These are phyloP conservation scores for Chlorella variabilis DNA, from an alignment of 163 green algal genomes.

Conservation along the genomic window DNA sequence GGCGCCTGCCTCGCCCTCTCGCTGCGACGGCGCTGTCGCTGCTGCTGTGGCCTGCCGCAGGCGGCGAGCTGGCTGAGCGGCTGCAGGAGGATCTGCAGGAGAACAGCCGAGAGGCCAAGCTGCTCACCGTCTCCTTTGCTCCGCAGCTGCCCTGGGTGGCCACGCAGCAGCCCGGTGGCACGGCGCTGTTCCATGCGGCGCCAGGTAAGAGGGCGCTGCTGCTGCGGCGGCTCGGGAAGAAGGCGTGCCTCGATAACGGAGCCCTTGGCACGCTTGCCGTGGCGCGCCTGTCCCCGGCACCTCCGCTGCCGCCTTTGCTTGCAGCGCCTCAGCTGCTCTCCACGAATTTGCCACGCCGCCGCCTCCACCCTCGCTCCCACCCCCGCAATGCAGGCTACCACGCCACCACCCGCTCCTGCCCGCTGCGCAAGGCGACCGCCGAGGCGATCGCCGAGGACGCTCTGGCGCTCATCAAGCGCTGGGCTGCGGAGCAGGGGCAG, in stretches of 20 bases:
- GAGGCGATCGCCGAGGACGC: constrained; percentile 63
- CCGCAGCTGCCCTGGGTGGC: background rate
- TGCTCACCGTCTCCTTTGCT: constrained; percentile 66
- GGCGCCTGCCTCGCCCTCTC: no score
- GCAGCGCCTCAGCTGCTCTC: no score
- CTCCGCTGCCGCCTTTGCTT: no score
- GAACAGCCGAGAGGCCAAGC: constrained; percentile 58
- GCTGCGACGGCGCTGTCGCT: no score
- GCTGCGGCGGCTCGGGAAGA: no score
- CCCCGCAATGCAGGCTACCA: constrained; percentile 24
- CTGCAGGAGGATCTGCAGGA: constrained; percentile 60
- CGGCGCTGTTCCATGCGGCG: constrained; percentile 1
- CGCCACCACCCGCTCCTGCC: constrained; percentile 50
- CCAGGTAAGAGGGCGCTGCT: background rate
- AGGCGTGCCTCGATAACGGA: no score
- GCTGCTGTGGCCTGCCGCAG: no score
- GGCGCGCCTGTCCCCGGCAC: no score
- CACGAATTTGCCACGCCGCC: no score
- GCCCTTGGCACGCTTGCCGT: no score
- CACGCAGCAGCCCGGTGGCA: background rate
- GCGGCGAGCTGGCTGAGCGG: constrained; percentile 71
- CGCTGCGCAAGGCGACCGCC: constrained; percentile 45
- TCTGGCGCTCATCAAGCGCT: constrained; percentile 45
- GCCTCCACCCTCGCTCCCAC: no score
- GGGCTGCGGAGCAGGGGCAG: constrained; percentile 23